A percentile compares a stretch with the other conserved stretches of the same genome.
These are phyloP conservation scores for Millerago galiae DNA, from an alignment of 805 yeast species.

Conservation along the genomic window DNA sequence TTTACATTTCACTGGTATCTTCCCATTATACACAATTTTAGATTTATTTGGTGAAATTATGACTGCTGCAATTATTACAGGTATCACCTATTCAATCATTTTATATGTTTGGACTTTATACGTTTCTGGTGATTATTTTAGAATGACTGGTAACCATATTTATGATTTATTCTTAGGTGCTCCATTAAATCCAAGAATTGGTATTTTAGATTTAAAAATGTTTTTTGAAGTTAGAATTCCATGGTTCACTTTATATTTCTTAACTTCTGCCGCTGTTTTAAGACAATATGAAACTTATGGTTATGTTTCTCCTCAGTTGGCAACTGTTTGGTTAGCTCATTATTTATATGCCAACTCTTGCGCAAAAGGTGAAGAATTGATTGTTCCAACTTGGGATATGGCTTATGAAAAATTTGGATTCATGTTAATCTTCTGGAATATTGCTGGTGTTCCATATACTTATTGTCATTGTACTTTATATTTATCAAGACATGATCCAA, in stretches of 20 bases:
- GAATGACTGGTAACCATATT: slow-evolving; percentile 85
- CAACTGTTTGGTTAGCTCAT: slow-evolving; percentile 71
- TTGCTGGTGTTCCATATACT: slow-evolving; percentile 98
- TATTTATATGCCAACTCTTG: slow-evolving; percentile 96
- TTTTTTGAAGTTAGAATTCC: slow-evolving; percentile 96
- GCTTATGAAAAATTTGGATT: slow-evolving; percentile 99
- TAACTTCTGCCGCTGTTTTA: slow-evolving; percentile 66
- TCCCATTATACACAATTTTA: slow-evolving; percentile 66
- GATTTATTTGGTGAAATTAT: slow-evolving; percentile 87
- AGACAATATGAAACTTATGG: slow-evolving; percentile 84
- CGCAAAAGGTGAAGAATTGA: slow-evolving; percentile 94
- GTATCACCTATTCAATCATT: slow-evolving; percentile 59
- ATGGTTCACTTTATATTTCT: slow-evolving; percentile 84
- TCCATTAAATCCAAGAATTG: slow-evolving; percentile 92
- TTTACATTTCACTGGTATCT: slow-evolving; percentile 69
- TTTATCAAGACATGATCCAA: slow-evolving; percentile 77
- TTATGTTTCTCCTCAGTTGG: slow-evolving; percentile 66
- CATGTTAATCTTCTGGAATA: slow-evolving; percentile 97
- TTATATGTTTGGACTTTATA: slow-evolving; percentile 64
- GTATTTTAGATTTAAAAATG: slow-evolving; percentile 90
- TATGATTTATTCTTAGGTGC: slow-evolving; percentile 98
- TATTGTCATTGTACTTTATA: slow-evolving; percentile 90
- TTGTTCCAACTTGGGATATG: slow-evolving; percentile 99
- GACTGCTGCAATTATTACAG: slow-evolving; percentile 83
- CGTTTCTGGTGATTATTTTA: slow-evolving; percentile 70